Evolutionary conservation across 106 monocot species (phyloP), one percentile per base, ranked within the genome.

Genomic region (Allium fistulosum): DNA sequence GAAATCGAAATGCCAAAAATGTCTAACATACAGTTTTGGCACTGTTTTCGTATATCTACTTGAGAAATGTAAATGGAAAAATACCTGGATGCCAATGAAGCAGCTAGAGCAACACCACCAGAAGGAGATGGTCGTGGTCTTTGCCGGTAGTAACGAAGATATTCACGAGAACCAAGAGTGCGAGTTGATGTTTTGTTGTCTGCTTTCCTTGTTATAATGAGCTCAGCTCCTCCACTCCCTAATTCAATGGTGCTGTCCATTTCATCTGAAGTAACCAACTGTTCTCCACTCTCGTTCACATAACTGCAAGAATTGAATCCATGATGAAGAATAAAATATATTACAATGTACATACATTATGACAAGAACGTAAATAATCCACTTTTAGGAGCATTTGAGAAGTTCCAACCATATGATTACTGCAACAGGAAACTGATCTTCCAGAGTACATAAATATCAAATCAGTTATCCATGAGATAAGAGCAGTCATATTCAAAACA

Each of bases 91-190:
- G 89, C 89, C 57, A 99, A 74, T 45, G 90, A 80, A 80, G 78
- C 26, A 11, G 86, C 86, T n/a, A 97, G 75, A 9, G 89, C 82
- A 74, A 80, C 26, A 67, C 79, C 74, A 53, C 68, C 80, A 59
- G 80, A 22, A 75, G 72, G 76, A 66, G 97, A 88, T 69, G 97
- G 97, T 1, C 81, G 86, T 46, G 97, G 97, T 61, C 87, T 99
- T 77, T 99, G 97, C 11, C 87, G 76, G 48, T 90, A 92, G 74
- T 92, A 99, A 16, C 90, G 86, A n/a, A 92, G 77, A 77, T 81
- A 99, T 68, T 92, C 92, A 26, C 92, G 75, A 69, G 92, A 99
- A 59, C 97, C 92, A 72, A 99, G 70, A 28, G 80, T 75, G 57
- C 58, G 78, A 78, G 87, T 82, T 45, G 65, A 69, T 14, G 62